phyloP scores from a whole-genome alignment of 345 rosid species.

The Citrus sp. region DNA sequence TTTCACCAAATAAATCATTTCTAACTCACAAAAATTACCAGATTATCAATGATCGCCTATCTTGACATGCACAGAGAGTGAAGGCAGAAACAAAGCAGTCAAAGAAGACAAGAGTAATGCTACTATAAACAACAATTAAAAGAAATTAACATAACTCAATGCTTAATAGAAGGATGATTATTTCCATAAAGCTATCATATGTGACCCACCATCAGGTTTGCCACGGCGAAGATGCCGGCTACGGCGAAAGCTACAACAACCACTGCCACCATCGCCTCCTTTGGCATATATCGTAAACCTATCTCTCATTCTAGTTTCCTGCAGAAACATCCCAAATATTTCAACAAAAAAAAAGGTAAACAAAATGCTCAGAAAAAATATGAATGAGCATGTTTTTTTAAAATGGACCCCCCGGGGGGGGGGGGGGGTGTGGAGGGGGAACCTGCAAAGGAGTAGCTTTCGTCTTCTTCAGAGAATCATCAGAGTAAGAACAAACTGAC shows the following conservation, averaged over 20 bases:
- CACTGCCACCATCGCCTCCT: constrained; percentile 72
- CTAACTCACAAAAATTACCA: background rate
- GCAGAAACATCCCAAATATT: constrained; percentile 9
- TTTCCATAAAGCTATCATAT: background rate
- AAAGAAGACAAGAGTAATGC: background rate
- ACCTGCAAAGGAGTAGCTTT: constrained; percentile 68
- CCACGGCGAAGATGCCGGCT: constrained; percentile 51
- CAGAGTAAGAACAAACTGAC: constrained; percentile 37
- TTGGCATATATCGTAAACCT: constrained; percentile 41
- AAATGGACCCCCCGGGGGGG: background rate
- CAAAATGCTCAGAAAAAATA: background rate
- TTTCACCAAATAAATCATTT: background rate
- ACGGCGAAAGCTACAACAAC: constrained; percentile 49
- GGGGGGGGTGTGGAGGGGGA: background rate
- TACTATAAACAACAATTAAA: background rate
- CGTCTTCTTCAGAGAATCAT: constrained; percentile 33
- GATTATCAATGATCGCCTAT: background rate
- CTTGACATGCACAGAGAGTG: no score
- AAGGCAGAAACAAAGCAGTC: background rate
- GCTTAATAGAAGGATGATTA: background rate
- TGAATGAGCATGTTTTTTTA: background rate
- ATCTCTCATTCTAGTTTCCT: constrained; percentile 76
- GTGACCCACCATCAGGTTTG: constrained; percentile 53
- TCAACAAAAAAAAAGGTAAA: background rate
- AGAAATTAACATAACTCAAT: background rate